Conservation (phyloP, 371 early-diverging fungal species). For the Parasitella parasitica region DNA sequence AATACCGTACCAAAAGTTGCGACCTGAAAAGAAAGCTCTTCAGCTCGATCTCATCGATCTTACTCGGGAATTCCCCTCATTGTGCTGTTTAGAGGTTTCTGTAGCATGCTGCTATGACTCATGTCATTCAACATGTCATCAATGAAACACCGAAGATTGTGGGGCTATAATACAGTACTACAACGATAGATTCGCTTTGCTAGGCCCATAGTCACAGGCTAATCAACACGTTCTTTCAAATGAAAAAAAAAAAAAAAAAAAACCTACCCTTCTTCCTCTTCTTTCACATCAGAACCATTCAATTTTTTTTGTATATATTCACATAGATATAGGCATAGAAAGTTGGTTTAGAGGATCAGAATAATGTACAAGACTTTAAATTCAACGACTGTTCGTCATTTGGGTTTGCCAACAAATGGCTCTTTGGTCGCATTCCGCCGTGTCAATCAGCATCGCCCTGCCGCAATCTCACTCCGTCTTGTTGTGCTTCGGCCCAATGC, state of each 20-base stretch:
- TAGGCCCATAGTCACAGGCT: background rate
- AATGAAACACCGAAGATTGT: background rate
- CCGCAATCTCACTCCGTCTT: constrained; percentile 7
- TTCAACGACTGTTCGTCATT: constrained; percentile 6
- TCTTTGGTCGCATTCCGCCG: constrained; percentile 6
- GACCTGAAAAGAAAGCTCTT: no score
- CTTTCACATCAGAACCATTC: background rate
- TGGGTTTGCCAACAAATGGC: constrained; percentile 7
- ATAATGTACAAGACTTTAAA: constrained; percentile 14
- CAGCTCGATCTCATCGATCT: no score
- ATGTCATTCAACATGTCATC: background rate
- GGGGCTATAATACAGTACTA: background rate
- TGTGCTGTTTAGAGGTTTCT: background rate
- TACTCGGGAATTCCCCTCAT: no score
- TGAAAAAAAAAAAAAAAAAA: background rate
- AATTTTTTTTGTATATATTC: background rate
- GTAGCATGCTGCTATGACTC: background rate
- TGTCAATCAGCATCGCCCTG: constrained; percentile 3
- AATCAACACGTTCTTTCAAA: background rate
- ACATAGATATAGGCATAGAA: background rate
- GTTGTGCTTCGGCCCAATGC: constrained; percentile 13
- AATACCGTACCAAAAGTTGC: no score
- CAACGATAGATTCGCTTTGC: no score
- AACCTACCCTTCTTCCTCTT: background rate
- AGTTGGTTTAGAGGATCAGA: background rate